These are phyloP conservation scores for Leishmania major DNA, from an alignment of 208 protist genomes.

Conservation along the genomic window DNA sequence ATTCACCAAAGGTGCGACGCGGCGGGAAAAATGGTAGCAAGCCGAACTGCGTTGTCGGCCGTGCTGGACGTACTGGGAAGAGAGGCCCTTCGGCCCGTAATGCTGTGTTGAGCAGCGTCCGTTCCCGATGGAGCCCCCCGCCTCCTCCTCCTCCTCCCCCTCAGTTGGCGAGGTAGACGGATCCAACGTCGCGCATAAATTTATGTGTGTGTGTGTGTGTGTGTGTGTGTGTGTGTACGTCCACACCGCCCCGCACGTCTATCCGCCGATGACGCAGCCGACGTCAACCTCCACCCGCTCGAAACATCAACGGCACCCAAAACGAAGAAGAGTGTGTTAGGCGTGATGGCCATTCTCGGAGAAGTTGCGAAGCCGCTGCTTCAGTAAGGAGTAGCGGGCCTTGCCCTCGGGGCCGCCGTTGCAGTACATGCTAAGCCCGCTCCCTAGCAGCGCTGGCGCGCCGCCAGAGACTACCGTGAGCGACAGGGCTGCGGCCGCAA, in stretches of 20 bases:
- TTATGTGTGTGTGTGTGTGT: too few relatives aligned
- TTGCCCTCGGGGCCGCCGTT: slow-evolving; percentile 27
- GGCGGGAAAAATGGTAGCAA: background rate
- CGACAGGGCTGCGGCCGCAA: slow-evolving; percentile 17
- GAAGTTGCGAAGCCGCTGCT: slow-evolving; percentile 36
- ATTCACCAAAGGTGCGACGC: too few relatives aligned
- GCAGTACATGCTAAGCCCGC: slow-evolving; percentile 27
- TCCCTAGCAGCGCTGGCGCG: slow-evolving; percentile 43
- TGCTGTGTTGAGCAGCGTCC: background rate
- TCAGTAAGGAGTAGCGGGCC: slow-evolving; percentile 45
- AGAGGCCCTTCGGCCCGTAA: too few relatives aligned
- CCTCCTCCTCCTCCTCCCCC: too few relatives aligned
- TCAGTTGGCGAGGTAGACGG: background rate
- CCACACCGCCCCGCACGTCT: too few relatives aligned
- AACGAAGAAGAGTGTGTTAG: background rate
- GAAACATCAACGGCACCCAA: background rate
- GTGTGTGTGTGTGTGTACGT: too few relatives aligned
- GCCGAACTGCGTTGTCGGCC: background rate
- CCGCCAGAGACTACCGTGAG: slow-evolving; percentile 52
- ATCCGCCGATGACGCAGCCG: background rate
- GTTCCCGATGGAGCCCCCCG: background rate
- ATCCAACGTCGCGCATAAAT: too few relatives aligned
- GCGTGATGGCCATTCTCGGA: background rate
- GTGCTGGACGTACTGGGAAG: background rate
- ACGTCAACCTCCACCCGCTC: background rate